Percentiles rank a stretch among this genome's conserved stretches.
Evolutionary conservation across 805 yeast species (phyloP).

Genomic region (Tetrapisispora nanseiensis): DNA sequence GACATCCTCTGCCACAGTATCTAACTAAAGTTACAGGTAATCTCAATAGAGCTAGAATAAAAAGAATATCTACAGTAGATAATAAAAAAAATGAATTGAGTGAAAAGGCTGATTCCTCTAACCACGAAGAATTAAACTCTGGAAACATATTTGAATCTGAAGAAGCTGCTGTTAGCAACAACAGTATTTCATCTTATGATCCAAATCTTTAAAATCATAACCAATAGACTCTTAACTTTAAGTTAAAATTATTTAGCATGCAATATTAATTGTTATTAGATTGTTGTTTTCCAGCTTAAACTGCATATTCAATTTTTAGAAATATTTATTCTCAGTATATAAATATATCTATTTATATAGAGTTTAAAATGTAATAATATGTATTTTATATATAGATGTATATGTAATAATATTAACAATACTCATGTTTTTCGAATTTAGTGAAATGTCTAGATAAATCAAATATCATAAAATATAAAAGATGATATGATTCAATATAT

Average conservation of each 20-base stretch:
- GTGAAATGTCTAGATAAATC: too few species aligned
- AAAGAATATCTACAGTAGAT: constrained; percentile 15
- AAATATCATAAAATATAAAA: neutral
- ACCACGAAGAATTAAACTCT: too few species aligned
- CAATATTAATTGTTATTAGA: too few species aligned
- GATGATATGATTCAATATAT: neutral
- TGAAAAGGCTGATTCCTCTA: neutral
- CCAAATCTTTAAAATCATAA: neutral
- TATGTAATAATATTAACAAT: neutral
- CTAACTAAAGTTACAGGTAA: constrained; percentile 83
- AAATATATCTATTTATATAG: too few species aligned
- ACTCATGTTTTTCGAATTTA: neutral
- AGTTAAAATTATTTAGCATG: too few species aligned
- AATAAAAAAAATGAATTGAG: neutral
- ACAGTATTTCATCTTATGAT: neutral
- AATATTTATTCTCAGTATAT: too few species aligned
- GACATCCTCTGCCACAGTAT: constrained; percentile 70
- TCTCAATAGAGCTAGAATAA: constrained; percentile 42
- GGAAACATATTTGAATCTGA: neutral
- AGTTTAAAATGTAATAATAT: neutral
- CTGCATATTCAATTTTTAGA: too few species aligned
- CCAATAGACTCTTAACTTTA: neutral
- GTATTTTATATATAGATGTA: neutral
- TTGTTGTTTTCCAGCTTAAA: too few species aligned
- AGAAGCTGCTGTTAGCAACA: neutral